Conservation (phyloP, 1,284 basidiomycete genomes). For the Cystobasidium sp. region DNA sequence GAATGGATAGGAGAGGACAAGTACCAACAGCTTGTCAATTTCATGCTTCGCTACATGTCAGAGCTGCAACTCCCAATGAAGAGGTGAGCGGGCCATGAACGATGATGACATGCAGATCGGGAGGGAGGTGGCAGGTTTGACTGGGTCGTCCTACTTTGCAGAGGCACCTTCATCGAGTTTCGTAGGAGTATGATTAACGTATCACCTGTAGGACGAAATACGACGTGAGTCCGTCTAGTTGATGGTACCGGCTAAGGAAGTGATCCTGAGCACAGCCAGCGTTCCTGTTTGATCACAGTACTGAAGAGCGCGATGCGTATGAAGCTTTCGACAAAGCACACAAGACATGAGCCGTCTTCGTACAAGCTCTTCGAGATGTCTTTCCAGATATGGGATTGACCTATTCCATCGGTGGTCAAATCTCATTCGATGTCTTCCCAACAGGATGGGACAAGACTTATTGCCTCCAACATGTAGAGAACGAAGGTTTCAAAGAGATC, state of each 20-base stretch:
- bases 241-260: neutral
- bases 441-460: constrained; percentile 97
- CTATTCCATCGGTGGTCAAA: constrained; percentile 95
- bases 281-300: constrained; percentile 54
- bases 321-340: constrained; percentile 80
- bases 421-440: constrained; percentile 80
- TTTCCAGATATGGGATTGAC: constrained; percentile 86
- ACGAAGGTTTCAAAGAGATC: constrained; percentile 87
- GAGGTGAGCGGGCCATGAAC: constrained; percentile 68
- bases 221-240: constrained; percentile 67
- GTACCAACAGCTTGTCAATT: constrained; percentile 91
- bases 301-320: constrained; percentile 78
- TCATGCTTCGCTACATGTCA: constrained; percentile 87
- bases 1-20: constrained; percentile 86
- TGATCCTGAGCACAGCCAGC: neutral
- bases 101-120: too few relatives aligned
- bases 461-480: constrained; percentile 77
- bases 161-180: constrained; percentile 96
- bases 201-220: constrained; percentile 95
- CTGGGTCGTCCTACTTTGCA: constrained; percentile 54
- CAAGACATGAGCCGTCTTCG: constrained; percentile 73
- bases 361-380: constrained; percentile 77
- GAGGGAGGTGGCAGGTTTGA: neutral
- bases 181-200: constrained; percentile 97
- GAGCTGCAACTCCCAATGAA: constrained; percentile 94